Evolutionary conservation across 108 stramenopile genomes (phyloP).

Genomic region (Mayamaea pseudoterrestris): DNA sequence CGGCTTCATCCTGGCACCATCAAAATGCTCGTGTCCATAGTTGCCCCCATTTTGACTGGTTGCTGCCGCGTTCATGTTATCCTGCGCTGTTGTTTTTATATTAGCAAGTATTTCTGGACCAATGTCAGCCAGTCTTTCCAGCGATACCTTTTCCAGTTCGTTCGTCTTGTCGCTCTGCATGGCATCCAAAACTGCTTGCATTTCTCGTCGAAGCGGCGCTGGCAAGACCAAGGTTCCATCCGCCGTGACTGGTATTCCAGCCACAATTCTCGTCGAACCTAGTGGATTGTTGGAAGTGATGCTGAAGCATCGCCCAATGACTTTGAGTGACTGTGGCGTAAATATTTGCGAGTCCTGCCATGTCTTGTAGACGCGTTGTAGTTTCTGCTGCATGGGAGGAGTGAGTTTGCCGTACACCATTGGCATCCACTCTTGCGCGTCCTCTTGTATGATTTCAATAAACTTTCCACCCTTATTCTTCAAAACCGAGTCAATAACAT

Average conservation of each 20-base stretch:
- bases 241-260: too few relatives aligned
- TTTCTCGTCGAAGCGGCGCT: constrained; percentile 40
- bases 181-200: constrained; percentile 74
- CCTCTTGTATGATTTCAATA: constrained; percentile 50
- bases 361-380: constrained; percentile 69
- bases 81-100: constrained; percentile 57
- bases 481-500: constrained; percentile 67
- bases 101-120: constrained; percentile 56
- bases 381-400: constrained; percentile 28
- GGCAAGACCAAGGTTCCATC: constrained; percentile 48
- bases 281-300: too few relatives aligned
- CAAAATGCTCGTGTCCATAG: not conserved
- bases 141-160: constrained; percentile 74
- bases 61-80: constrained; percentile 3
- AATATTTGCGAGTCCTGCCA: constrained; percentile 55
- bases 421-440: constrained; percentile 56
- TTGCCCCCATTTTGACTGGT: not conserved
- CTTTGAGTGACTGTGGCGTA: constrained; percentile 32
- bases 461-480: constrained; percentile 72
- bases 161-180: constrained; percentile 53
- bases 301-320: constrained; percentile 61
- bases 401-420: constrained; percentile 43
- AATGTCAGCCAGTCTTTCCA: constrained; percentile 75
- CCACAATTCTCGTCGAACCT: too few relatives aligned
- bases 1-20: constrained; percentile 10